Conservation (phyloP, 169 alveolate genomes). For the Prorocentrum cordatum region DNA sequence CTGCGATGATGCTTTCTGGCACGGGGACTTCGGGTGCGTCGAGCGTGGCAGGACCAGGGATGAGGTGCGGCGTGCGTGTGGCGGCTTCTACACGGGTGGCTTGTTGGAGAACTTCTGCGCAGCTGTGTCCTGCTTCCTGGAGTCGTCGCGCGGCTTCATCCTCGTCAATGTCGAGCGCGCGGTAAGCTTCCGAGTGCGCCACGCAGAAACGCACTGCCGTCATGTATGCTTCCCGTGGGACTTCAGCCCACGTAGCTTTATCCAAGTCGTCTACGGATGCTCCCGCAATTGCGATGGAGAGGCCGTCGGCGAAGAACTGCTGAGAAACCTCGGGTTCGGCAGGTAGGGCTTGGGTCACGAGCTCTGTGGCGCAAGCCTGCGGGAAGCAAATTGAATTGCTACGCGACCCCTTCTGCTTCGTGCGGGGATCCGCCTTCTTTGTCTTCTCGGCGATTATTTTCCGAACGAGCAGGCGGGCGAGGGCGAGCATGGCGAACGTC, state of each 20-base stretch:
- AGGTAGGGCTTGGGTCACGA: background rate
- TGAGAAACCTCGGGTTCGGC: background rate
- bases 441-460: background rate
- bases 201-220: background rate
- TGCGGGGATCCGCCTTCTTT: background rate
- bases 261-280: background rate
- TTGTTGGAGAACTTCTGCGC: background rate
- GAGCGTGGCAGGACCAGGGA: background rate
- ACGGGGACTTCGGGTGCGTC: too few relatives aligned
- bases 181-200: background rate
- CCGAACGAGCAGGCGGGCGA: background rate
- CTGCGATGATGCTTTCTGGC: too few relatives aligned
- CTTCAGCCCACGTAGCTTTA: background rate
- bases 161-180: background rate
- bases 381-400: background rate
- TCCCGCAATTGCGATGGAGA: background rate
- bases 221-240: background rate
- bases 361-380: background rate
- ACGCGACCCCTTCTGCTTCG: constrained; percentile 9
- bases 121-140: background rate
- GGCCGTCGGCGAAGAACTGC: background rate
- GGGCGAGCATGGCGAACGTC: background rate
- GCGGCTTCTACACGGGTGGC: background rate
- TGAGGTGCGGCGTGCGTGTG: background rate
- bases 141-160: background rate